A percentile compares a stretch with the other conserved stretches of the same genome.
phyloP scores from a whole-genome alignment of 1,139 yeast genomes.

The Pichiaceae sp. region DNA sequence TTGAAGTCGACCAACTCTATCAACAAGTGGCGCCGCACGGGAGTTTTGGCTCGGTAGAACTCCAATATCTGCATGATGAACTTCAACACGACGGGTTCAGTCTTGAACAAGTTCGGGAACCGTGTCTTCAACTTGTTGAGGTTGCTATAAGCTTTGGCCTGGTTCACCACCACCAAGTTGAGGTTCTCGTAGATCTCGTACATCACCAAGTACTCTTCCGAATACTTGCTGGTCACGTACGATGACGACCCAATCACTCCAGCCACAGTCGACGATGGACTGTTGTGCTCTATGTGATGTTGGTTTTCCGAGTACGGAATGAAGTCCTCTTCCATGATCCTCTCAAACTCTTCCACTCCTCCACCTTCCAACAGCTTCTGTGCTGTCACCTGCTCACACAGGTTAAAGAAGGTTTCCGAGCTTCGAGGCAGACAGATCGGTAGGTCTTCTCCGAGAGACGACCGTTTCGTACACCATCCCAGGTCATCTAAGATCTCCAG shows the following conservation, averaged over 20 bases:
- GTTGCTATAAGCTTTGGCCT: slow-evolving; percentile 58
- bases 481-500: slow-evolving; percentile 77
- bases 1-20: slow-evolving; percentile 53
- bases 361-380: slow-evolving; percentile 6
- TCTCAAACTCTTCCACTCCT: slow-evolving; percentile 10
- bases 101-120: slow-evolving; percentile 49
- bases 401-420: slow-evolving; percentile 14
- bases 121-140: slow-evolving; percentile 47
- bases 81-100: slow-evolving; percentile 44
- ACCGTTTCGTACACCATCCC: slow-evolving; percentile 62
- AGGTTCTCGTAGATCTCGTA: slow-evolving; percentile 40
- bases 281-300: slow-evolving; percentile 3
- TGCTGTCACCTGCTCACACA: not conserved
- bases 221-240: slow-evolving; percentile 4
- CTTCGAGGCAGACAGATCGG: slow-evolving; percentile 50
- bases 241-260: slow-evolving; percentile 10
- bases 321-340: slow-evolving; percentile 11
- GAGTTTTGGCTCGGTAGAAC: slow-evolving; percentile 55
- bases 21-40: slow-evolving; percentile 58
- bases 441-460: slow-evolving; percentile 42
- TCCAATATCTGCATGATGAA: slow-evolving; percentile 59
- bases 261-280: slow-evolving; percentile 7
- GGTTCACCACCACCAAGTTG: slow-evolving; percentile 49
- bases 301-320: slow-evolving; percentile 9
- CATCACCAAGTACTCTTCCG: slow-evolving; percentile 18